Base-by-base conservation (phyloP, 2,329 filamentous ascomycete species). In the Colletotrichum neosansevieriae region DNA sequence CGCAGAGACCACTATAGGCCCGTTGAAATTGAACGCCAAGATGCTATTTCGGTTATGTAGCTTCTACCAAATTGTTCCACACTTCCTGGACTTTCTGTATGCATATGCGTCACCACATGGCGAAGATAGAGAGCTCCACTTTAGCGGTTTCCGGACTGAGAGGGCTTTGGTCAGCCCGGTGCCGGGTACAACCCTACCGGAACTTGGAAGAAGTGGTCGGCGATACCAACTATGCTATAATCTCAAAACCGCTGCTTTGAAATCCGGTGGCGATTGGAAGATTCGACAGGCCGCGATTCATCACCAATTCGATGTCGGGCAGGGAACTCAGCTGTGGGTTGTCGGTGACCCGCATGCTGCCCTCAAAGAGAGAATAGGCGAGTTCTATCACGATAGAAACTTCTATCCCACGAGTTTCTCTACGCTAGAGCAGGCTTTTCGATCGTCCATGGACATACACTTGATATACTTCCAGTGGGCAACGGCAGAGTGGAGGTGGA, bases 51-150 rank as follows among this genome's bases (percentile, higher is more conserved):
- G 70, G 4, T 67, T 77, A 9, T 36, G 76, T 1, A 72, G 71
- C 0, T 77, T 71, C 50, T 78, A 82, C 62, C 80, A 82, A 66
- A 76, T 82, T 15, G 82, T 81, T 79, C 79, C 80, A 0, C 70
- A 63, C 10, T 81, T 77, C 53, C 50, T 82, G 4, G 79, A 82
- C 40, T 81, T 82, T 56, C 71, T 82, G n/a, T 71, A 74, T 3
- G 71, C 76, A 0, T 83, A 81, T 63, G 80, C 80, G 3, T 58
- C 66, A 3, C 21, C 11, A 0, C 75, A 79, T 42, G 72, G 61
- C 3, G 69, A 76, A 21, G 64, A 74, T 1, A 73, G 64, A 10
- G 77, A 81, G 40, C 67, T 78, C 2, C 72, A 75, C 3, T 81
- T 79, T 69, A 79, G 76, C 57, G 76, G 77, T 0, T 82, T 82